phyloP scores from a whole-genome alignment of 2,329 filamentous ascomycete genomes.

The Neopestalotiopsis clavispora region DNA sequence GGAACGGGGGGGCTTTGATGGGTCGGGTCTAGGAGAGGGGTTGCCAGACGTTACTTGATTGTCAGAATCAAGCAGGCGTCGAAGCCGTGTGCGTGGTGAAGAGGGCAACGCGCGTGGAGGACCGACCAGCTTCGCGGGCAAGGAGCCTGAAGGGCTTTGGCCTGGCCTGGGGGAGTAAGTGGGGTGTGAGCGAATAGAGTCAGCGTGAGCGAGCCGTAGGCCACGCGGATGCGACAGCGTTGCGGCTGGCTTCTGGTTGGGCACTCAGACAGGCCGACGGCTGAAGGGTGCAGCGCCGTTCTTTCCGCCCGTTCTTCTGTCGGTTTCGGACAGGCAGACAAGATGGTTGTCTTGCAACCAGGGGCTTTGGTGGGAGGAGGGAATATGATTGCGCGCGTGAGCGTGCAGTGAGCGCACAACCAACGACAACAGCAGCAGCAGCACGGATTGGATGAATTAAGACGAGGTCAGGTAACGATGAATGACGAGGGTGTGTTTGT shows the following conservation, averaged over 20 bases:
- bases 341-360: background rate
- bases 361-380: background rate
- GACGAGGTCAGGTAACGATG: background rate
- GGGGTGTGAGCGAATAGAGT: slow-evolving; percentile 15
- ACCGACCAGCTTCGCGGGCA: slow-evolving; percentile 7
- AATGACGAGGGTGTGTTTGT: background rate
- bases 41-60: background rate
- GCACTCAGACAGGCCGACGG: background rate
- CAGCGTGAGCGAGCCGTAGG: background rate
- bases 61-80: slow-evolving; percentile 14
- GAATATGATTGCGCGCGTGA: background rate
- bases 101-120: slow-evolving; percentile 5
- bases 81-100: slow-evolving; percentile 13
- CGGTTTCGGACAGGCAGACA: slow-evolving; percentile 5
- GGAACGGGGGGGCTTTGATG: slow-evolving; percentile 1
- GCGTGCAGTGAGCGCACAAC: background rate
- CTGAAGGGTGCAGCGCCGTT: background rate
- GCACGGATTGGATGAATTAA: background rate
- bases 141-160: slow-evolving; percentile 12
- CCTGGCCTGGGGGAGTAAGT: background rate
- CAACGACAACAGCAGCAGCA: background rate
- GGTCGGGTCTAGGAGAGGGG: slow-evolving; percentile 10
- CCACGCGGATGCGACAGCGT: slow-evolving; percentile 2
- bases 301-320: slow-evolving; percentile 2
- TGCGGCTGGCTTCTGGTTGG: background rate